These are phyloP conservation scores for Russula compacta DNA, from an alignment of 768 basidiomycete species.

Conservation along the genomic window DNA sequence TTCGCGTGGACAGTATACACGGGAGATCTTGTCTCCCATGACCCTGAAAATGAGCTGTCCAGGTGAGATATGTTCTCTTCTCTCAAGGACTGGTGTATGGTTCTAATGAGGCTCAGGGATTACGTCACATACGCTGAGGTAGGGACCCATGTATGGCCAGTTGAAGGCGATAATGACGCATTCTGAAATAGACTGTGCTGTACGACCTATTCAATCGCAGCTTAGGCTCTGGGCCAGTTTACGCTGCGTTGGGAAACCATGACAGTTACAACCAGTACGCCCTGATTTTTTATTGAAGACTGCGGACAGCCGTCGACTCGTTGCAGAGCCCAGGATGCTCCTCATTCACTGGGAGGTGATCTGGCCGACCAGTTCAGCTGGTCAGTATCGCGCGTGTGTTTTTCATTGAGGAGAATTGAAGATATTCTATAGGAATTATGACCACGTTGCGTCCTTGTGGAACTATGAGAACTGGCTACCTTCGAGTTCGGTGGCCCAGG, in stretches of 20 bases:
- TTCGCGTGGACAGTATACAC: constrained; percentile 64
- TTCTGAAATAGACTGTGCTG: constrained; percentile 40
- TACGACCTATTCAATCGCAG: constrained; percentile 57
- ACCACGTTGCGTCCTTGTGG: constrained; percentile 66
- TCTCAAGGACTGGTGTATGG: neutral
- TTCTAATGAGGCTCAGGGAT: constrained; percentile 30
- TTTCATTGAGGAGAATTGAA: neutral
- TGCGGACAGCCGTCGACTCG: neutral
- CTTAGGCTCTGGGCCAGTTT: constrained; percentile 62
- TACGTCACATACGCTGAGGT: constrained; percentile 60
- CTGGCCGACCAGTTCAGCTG: constrained; percentile 59
- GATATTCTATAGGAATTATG: constrained; percentile 50
- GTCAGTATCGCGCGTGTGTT: constrained; percentile 27
- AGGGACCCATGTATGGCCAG: neutral
- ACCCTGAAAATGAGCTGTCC: constrained; percentile 53
- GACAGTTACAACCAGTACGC: constrained; percentile 60
- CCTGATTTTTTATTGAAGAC: neutral
- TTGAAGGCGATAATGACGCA: neutral
- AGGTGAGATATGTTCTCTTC: constrained; percentile 32
- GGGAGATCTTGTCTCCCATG: constrained; percentile 68
- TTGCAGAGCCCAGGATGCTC: constrained; percentile 51
- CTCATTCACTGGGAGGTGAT: constrained; percentile 44
- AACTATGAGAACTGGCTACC: constrained; percentile 62
- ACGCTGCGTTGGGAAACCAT: constrained; percentile 69
- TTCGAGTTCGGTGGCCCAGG: constrained; percentile 42